A percentile compares a stretch with the other conserved stretches of the same genome.
phyloP scores from a whole-genome alignment of 768 basidiomycete genomes.

The Omphalotus guepiniiformis region DNA sequence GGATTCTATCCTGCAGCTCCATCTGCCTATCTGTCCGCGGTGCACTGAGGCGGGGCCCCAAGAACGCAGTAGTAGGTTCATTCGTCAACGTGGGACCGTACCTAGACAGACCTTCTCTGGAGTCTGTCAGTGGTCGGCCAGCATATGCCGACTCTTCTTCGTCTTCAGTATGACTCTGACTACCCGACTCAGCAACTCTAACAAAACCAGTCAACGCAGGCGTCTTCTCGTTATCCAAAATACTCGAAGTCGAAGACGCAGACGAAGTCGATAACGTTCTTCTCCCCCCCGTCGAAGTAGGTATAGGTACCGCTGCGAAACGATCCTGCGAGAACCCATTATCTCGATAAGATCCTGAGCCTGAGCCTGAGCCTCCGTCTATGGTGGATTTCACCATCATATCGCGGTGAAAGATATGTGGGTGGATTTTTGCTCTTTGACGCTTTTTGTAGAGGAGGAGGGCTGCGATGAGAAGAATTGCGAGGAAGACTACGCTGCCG shows the following conservation, averaged over 20 bases:
- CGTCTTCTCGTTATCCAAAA: not conserved
- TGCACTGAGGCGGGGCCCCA: no score
- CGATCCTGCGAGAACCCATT: no score
- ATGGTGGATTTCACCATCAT: conserved; percentile 4
- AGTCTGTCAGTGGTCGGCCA: not conserved
- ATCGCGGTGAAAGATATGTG: conserved; percentile 2
- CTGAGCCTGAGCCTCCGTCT: not conserved
- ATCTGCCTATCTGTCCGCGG: conserved; percentile 6
- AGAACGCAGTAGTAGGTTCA: not conserved
- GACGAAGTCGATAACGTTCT: not conserved
- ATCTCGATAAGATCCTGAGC: not conserved
- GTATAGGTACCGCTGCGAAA: no score
- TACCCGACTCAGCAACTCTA: not conserved
- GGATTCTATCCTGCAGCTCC: conserved; percentile 4
- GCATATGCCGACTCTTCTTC: not conserved
- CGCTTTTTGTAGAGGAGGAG: not conserved
- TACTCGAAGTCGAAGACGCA: conserved; percentile 1
- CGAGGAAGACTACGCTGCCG: not conserved
- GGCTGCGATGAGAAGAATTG: not conserved
- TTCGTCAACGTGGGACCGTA: not conserved
- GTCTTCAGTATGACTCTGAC: not conserved
- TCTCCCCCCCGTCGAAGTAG: not conserved
- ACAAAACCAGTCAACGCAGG: not conserved
- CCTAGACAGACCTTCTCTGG: not conserved
- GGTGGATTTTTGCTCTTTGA: not conserved